These are phyloP conservation scores for Pyrenula massariospora DNA, from an alignment of 495 filamentous ascomycete genomes.

Conservation along the genomic window DNA sequence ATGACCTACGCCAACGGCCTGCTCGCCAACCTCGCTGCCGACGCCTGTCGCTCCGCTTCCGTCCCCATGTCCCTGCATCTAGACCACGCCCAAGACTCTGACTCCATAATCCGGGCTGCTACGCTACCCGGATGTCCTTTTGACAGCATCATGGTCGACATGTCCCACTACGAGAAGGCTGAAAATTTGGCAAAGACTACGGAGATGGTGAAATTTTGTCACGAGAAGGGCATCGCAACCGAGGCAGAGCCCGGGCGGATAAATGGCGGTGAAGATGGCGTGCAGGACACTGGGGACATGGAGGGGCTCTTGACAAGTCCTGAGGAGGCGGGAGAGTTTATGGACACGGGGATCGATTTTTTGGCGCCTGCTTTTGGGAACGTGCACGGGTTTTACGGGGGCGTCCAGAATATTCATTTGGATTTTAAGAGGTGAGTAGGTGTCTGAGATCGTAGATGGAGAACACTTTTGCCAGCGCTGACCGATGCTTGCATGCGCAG, in stretches of 20 bases:
- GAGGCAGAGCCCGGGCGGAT: slow-evolving; percentile 68
- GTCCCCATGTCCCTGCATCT: slow-evolving; percentile 58
- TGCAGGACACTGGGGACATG: slow-evolving; percentile 57
- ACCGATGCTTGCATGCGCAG: too few relatives aligned
- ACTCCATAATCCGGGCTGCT: slow-evolving; percentile 45
- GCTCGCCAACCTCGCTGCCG: slow-evolving; percentile 42
- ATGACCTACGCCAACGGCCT: slow-evolving; percentile 44
- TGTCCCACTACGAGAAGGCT: slow-evolving; percentile 61
- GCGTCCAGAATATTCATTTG: slow-evolving; percentile 43
- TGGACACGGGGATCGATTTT: slow-evolving; percentile 59
- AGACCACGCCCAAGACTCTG: slow-evolving; percentile 54
- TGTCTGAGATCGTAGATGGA: slow-evolving; percentile 1
- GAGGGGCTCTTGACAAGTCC: slow-evolving; percentile 56
- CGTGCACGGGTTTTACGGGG: slow-evolving; percentile 65
- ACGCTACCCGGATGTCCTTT: slow-evolving; percentile 45
- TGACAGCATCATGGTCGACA: slow-evolving; percentile 63
- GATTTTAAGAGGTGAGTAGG: slow-evolving; percentile 52
- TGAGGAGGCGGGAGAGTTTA: slow-evolving; percentile 57
- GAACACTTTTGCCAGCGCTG: slow-evolving; percentile 10
- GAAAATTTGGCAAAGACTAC: slow-evolving; percentile 55
- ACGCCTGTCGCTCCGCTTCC: slow-evolving; percentile 40
- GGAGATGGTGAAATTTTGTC: slow-evolving; percentile 51
- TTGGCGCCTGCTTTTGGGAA: slow-evolving; percentile 67
- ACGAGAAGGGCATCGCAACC: slow-evolving; percentile 50
- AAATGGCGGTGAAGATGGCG: slow-evolving; percentile 68